Conservation (phyloP, 257 asterid genomes). For the Mentha longifolia region DNA sequence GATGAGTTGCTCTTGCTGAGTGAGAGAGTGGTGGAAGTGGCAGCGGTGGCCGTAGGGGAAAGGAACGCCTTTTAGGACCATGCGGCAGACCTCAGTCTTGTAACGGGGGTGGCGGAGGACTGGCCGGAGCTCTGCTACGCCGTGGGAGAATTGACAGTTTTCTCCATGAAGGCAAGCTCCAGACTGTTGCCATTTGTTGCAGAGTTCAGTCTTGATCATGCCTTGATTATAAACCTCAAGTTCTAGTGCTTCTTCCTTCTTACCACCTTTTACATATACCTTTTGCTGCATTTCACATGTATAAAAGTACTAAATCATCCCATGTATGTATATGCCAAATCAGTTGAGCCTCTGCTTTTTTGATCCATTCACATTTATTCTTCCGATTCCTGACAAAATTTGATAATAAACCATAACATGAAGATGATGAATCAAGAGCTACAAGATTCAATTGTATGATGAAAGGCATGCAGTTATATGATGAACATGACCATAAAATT, state of each 20-base stretch:
- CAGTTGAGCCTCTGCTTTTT: not conserved
- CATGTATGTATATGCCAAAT: too few species aligned
- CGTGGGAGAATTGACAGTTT: conserved; percentile 80
- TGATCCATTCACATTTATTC: too few species aligned
- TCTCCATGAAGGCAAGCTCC: conserved; percentile 75
- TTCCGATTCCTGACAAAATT: too few species aligned
- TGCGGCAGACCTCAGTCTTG: conserved; percentile 89
- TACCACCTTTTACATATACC: conserved; percentile 62
- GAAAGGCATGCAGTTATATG: too few species aligned
- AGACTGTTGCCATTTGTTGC: conserved; percentile 94
- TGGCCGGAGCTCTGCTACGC: conserved; percentile 78
- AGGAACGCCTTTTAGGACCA: conserved; percentile 66
- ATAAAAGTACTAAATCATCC: not conserved
- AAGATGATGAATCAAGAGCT: too few species aligned
- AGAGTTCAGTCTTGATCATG: conserved; percentile 81
- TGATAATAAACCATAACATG: too few species aligned
- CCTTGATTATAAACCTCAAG: conserved; percentile 87
- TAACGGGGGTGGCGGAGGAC: conserved; percentile 86
- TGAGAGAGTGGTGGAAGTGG: conserved; percentile 77
- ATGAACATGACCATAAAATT: too few species aligned
- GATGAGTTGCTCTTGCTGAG: conserved; percentile 60
- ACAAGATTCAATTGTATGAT: too few species aligned
- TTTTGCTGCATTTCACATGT: conserved; percentile 55
- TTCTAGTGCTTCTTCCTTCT: conserved; percentile 63
- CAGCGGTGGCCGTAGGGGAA: conserved; percentile 93